phyloP scores from a whole-genome alignment of 2,329 filamentous ascomycete species.

The Sphaerulina musiva region DNA sequence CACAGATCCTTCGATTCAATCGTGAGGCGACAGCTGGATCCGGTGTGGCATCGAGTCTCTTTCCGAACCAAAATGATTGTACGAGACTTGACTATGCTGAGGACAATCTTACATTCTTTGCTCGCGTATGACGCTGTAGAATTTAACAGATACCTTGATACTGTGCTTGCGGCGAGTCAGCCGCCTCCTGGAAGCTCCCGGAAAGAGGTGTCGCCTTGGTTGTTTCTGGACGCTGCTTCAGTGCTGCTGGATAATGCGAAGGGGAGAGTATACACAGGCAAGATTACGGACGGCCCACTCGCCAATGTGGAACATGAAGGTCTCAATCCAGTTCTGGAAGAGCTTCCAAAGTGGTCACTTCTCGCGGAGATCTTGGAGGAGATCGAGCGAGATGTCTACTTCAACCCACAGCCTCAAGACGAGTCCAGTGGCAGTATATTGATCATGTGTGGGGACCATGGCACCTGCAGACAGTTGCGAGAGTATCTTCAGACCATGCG shows the following conservation, averaged over 20 bases:
- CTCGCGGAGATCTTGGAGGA: conserved; percentile 87
- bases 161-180: conserved; percentile 82
- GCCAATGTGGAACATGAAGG: conserved; percentile 52
- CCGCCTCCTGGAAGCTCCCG: conserved; percentile 80
- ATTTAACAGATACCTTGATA: conserved; percentile 89
- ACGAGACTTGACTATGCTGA: conserved; percentile 74
- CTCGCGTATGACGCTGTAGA: conserved; percentile 83
- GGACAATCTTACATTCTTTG: conserved; percentile 72
- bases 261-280: conserved; percentile 74
- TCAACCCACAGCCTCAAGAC: conserved; percentile 68
- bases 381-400: conserved; percentile 83
- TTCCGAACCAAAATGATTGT: conserved; percentile 95
- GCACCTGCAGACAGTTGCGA: conserved; percentile 77
- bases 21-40: conserved; percentile 82
- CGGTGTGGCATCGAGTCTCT: conserved; percentile 94
- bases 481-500: conserved; percentile 92
- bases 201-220: conserved; percentile 88
- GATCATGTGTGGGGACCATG: conserved; percentile 88
- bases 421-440: conserved; percentile 87
- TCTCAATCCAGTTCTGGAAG: conserved; percentile 76
- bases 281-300: conserved; percentile 54
- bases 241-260: conserved; percentile 90
- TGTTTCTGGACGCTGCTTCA: conserved; percentile 91
- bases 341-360: conserved; percentile 88
- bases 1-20: conserved; percentile 88